Evolutionary conservation across 2,329 filamentous ascomycete species (phyloP), one percentile per base, ranked within the genome.

Genomic region (Clonostachys solani): DNA sequence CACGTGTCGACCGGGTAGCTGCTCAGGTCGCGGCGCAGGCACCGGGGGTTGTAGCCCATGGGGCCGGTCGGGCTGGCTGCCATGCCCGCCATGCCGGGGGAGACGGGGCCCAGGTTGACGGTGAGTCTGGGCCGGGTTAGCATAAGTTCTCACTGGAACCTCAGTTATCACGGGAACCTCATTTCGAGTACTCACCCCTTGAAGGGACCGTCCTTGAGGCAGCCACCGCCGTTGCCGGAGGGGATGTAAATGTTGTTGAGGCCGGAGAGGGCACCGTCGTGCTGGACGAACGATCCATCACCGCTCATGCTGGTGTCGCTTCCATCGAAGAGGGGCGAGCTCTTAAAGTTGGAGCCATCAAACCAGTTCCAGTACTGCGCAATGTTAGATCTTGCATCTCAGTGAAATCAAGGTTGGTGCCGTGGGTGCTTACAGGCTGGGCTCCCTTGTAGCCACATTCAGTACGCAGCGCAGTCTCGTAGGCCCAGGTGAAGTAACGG

Each of bases 201-300:
- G 61, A 81, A 79, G 0, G 77, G 77, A 0, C 78, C 78, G 0
- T 60, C 63, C 38, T 61, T 55, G 6, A 81, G 59, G 52, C 77
- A 81, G 33, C 77, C 80, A 41, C 80, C 80, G 10, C 80, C 80
- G 9, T 68, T 67, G n/a, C 75, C 79, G 71, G 69, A 4, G 72
- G 74, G 23, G 8, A 73, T 44, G 16, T 42, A 40, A n/a, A 53
- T 42, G 3, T 41, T n/a, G 13, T 47, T 49, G 40, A 52, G 41
- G 15, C 49, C 45, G 47, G 48, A 64, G 19, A 48, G 49, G 44
- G 47, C 46, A 40, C 49, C 65, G 19, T 46, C 5, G 48, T 53
- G 17, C 53, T 44, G 33, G 42, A 47, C 52, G 44, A 8, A 57
- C 45, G 18, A 50, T 18, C 77, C 76, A 49, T 80, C 72, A 17